phyloP scores from a whole-genome alignment of 768 basidiomycete genomes.

The Boletales sp. region DNA sequence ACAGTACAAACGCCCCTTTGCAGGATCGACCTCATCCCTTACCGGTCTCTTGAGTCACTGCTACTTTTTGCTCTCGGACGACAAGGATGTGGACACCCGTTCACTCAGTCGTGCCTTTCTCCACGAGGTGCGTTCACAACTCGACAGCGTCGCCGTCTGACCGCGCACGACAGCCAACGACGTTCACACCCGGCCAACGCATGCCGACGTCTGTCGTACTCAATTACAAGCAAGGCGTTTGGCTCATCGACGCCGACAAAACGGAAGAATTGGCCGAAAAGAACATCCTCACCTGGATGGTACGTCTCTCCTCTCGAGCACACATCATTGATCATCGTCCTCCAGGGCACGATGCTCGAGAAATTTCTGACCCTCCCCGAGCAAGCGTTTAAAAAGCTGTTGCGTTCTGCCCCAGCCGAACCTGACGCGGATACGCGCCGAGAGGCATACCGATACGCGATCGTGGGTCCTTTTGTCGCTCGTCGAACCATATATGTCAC shows the following conservation, averaged over 20 bases:
- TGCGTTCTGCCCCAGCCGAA: conserved; percentile 35
- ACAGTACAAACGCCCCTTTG: conserved; percentile 56
- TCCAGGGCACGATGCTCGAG: conserved; percentile 84
- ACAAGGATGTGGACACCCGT: conserved; percentile 60
- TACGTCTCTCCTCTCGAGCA: conserved; percentile 26
- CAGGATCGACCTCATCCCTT: conserved; percentile 88
- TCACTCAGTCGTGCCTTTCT: conserved; percentile 59
- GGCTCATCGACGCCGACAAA: conserved; percentile 59
- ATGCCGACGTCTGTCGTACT: conserved; percentile 72
- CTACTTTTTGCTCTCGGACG: conserved; percentile 80
- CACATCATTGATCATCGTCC: background rate
- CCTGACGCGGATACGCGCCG: conserved; percentile 36
- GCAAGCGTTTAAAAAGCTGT: conserved; percentile 56
- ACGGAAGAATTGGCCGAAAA: conserved; percentile 44
- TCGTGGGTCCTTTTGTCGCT: conserved; percentile 42
- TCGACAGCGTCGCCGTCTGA: too few relatives aligned
- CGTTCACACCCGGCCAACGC: conserved; percentile 75
- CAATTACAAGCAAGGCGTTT: conserved; percentile 61
- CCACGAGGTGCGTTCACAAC: conserved; percentile 45
- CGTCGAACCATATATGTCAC: background rate
- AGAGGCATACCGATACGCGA: conserved; percentile 86
- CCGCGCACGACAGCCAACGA: conserved; percentile 39
- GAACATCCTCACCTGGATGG: conserved; percentile 77
- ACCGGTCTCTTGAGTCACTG: conserved; percentile 82
- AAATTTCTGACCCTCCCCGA: conserved; percentile 74